phyloP scores from a whole-genome alignment of 768 basidiomycete species.

The Boletus pseudo-olivaceus region DNA sequence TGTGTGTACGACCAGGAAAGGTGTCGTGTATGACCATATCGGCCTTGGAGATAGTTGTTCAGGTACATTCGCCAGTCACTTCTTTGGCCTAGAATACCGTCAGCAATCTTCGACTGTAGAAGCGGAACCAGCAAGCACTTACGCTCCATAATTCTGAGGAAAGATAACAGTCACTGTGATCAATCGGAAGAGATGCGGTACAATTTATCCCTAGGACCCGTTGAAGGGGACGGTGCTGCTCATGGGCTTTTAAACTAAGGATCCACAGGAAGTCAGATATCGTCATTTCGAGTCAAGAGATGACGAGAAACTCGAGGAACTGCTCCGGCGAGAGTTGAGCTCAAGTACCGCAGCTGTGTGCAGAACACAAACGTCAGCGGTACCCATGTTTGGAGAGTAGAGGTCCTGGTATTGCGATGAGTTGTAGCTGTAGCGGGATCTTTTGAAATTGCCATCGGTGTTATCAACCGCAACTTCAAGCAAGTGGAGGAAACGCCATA shows the following conservation, averaged over 20 bases:
- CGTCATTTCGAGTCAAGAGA: slow-evolving; percentile 25
- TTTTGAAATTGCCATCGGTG: slow-evolving; percentile 20
- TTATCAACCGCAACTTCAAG: slow-evolving; percentile 18
- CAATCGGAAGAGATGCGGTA: not conserved
- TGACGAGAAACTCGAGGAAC: slow-evolving; percentile 16
- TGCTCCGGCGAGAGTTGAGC: slow-evolving; percentile 7
- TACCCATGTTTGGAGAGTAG: slow-evolving; percentile 17
- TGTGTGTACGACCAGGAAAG: slow-evolving; percentile 23
- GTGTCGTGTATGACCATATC: slow-evolving; percentile 28
- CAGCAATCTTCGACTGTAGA: not conserved
- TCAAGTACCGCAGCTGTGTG: slow-evolving; percentile 20
- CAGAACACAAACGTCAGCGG: slow-evolving; percentile 2
- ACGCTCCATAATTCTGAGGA: slow-evolving; percentile 15
- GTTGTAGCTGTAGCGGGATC: slow-evolving; percentile 16
- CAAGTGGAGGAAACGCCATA: slow-evolving; percentile 22
- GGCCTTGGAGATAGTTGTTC: slow-evolving; percentile 31
- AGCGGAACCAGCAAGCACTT: not conserved
- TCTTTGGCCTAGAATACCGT: slow-evolving; percentile 13
- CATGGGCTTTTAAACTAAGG: slow-evolving; percentile 21
- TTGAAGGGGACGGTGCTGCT: slow-evolving; percentile 2
- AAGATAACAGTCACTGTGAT: not conserved
- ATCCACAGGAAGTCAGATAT: slow-evolving; percentile 22
- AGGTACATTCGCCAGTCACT: slow-evolving; percentile 29
- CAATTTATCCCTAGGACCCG: slow-evolving; percentile 4
- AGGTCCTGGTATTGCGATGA: slow-evolving; percentile 2